Conservation (phyloP, 306 rosid species). For the Acmispon strigosus region DNA sequence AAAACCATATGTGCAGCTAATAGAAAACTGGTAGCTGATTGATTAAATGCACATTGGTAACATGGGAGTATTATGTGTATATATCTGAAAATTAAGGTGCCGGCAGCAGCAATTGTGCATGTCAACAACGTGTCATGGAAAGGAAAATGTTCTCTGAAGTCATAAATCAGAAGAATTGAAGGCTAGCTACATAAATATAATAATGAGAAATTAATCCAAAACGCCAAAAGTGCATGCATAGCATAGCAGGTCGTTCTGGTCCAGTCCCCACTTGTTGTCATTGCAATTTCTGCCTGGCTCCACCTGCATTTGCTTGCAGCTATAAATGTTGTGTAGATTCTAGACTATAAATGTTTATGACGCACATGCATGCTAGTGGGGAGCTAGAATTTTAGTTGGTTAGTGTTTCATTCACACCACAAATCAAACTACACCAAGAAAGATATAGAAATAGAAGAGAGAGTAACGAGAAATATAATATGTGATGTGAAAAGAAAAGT, state of each 20-base stretch:
- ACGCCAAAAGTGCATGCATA: not conserved
- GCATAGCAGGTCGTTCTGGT: not conserved
- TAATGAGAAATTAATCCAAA: not conserved
- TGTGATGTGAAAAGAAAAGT: too few species aligned
- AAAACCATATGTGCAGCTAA: too few species aligned
- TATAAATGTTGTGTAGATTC: too few species aligned
- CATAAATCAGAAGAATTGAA: not conserved
- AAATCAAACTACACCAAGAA: too few species aligned
- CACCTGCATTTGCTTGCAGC: not conserved
- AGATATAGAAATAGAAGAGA: too few species aligned
- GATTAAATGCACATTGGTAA: not conserved
- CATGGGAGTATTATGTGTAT: not conserved
- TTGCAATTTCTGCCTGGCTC: not conserved
- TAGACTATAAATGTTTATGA: too few species aligned
- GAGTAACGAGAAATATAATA: too few species aligned
- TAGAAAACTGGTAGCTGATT: not conserved
- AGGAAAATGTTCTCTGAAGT: not conserved
- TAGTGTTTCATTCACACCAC: too few species aligned
- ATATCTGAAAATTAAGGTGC: not conserved
- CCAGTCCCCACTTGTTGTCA: not conserved
- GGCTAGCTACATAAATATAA: not conserved
- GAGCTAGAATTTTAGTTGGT: too few species aligned
- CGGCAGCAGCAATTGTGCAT: not conserved
- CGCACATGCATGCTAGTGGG: too few species aligned
- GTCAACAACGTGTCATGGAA: slow-evolving; percentile 15